Base-by-base conservation (phyloP, 2,329 filamentous ascomycete species). In the Colletotrichum tropicicola region DNA sequence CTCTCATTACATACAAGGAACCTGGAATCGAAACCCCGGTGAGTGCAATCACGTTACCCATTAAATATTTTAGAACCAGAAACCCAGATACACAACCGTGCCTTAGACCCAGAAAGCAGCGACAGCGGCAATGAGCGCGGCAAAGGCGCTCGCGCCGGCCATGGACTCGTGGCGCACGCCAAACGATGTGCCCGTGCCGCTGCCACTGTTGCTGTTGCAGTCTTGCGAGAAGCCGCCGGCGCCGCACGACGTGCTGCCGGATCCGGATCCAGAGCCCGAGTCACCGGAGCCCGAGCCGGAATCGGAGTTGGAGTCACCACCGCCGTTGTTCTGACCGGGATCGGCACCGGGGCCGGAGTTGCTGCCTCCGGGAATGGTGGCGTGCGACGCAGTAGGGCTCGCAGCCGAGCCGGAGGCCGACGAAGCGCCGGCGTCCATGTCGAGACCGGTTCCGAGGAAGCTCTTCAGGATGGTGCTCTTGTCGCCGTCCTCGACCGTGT, bases 391-490 rank as follows among this genome's bases (percentile, higher is more conserved):
- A 3, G 66, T 63, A n/a, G 62, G 62, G 23, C 51, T 37, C 23
- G 51, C 41, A 13, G 49, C 51, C 13, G 58, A 60, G 37, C 70
- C 70, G 8, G 70, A 68, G 19, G 68, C 53, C 21, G 66, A 66
- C 12, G 53, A 28, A 30, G 61, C 60, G 64, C 80, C 82, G 21
- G 78, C 77, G 60, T 85, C 76, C 86, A 91, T 92, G 74, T 98
- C 85, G 43, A 90, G 85, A 55, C 96, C 96, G 2, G 92, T 93
- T n/a, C 89, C 94, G 56, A 89, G 81, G 68, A 98, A 87, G 23
- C 92, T 96, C 69, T 89, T 90, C 28, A 99, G 85, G 12, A 93
- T 81, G 52, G 94, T 96, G 53, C 83, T 76, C 75, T 94, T 89
- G 77, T 94, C 81, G 69, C 91, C 90, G 73, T 97, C 90, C 55